These are phyloP conservation scores for Microsporum canis DNA, from an alignment of 2,329 filamentous ascomycete species.

Conservation along the genomic window DNA sequence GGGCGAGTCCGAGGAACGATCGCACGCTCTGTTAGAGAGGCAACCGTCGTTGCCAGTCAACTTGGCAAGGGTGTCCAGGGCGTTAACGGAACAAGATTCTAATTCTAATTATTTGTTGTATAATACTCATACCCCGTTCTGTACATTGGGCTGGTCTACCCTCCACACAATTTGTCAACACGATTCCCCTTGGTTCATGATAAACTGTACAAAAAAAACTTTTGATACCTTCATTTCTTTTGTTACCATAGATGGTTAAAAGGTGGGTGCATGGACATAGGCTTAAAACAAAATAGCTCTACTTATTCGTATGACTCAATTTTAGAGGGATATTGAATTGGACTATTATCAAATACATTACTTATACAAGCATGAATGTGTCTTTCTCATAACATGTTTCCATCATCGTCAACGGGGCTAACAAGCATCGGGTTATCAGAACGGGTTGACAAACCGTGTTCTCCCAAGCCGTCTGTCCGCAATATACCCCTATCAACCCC, in stretches of 20 bases:
- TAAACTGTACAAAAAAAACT: neutral
- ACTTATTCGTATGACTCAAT: neutral
- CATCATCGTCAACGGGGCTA: neutral
- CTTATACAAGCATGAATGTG: neutral
- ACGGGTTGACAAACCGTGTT: slow-evolving; percentile 19
- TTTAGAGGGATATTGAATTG: neutral
- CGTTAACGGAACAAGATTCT: slow-evolving; percentile 36
- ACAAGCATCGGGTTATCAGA: neutral
- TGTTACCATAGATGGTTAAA: neutral
- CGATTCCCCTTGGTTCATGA: neutral
- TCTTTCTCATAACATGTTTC: neutral
- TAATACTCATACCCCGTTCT: neutral
- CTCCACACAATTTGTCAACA: neutral
- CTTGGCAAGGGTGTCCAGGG: slow-evolving; percentile 44
- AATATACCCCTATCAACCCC: slow-evolving; percentile 22
- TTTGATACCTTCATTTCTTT: neutral
- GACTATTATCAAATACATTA: neutral
- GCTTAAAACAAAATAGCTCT: neutral
- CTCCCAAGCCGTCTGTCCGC: slow-evolving; percentile 20
- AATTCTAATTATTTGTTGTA: neutral
- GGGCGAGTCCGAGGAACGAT: slow-evolving; percentile 44
- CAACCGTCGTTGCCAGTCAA: slow-evolving; percentile 47
- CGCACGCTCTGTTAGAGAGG: slow-evolving; percentile 46
- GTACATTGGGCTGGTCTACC: neutral
- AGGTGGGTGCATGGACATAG: neutral